Base-by-base conservation (phyloP, 345 rosid genomes). In the Angophora floribunda region DNA sequence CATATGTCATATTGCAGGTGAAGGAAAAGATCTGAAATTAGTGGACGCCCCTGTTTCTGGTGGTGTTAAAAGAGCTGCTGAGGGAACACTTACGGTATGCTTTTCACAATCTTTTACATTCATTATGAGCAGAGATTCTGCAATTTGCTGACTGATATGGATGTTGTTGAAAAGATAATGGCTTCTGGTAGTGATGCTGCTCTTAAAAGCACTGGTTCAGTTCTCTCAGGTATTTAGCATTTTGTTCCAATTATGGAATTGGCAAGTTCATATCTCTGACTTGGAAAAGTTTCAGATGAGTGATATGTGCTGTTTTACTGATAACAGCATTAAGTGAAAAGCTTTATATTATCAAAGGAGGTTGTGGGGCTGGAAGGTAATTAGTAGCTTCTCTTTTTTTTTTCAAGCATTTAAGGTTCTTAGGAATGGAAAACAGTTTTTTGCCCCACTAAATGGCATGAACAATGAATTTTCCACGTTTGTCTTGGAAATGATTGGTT, bases 1-100 rank as follows among this genome's bases (percentile, higher is more conserved):
- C 86, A 51, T 30, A 26, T 51, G 53, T 87, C 70, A 91, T 92
- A 52, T 91, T 82, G 50, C 89, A 95, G 98, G 86, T 92, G 97
- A 94, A 88, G 97, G 95, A 87, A 96, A 93, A 89, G 92, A 93
- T 92, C 90, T 97, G 92, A 96, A 95, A 93, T 90, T 97, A 94
- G 98, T 97, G 91, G 98, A 97, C 91, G 98, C 99, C 90, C 99
- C 99, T 89, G 99, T 97, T 91, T 97, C 99, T 87, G 99, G 99
- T 87, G 99, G 99, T 90, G 99, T 96, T 78, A 96, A 96, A 94
- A 94, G 93, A 92, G 99, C 99, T 52, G 88, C 97, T 78, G 92
- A 87, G 90, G 99, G 99, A 91, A 95, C 97, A 88, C 96, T 97
- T 88, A 95, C 99, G 93, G 99, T 96, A 89, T 57, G 95, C 79